phyloP scores from a whole-genome alignment of 129 eudicot species.

The Oenanthe sinensis region DNA sequence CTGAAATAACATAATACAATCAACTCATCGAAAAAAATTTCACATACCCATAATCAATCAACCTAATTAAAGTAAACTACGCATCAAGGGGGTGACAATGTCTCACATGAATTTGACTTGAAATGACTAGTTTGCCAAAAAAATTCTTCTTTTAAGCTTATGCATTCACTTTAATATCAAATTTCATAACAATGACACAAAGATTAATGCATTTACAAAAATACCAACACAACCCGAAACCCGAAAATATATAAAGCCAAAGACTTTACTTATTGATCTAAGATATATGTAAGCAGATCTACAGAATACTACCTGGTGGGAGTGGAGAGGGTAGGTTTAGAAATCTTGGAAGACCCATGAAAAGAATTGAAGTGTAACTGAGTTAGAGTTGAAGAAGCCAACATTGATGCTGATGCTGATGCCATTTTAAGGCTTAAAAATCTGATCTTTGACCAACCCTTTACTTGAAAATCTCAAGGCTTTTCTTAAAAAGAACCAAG shows the following conservation, averaged over 20 bases:
- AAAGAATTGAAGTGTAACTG: constrained; percentile 34
- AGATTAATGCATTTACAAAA: not conserved
- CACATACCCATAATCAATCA: too few relatives aligned
- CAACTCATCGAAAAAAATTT: too few relatives aligned
- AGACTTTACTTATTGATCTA: too few relatives aligned
- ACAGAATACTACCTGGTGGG: constrained; percentile 24
- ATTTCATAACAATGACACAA: not conserved
- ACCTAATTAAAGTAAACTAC: not conserved
- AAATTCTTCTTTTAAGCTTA: too few relatives aligned
- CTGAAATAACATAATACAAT: constrained; percentile 24
- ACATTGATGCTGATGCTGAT: constrained; percentile 33
- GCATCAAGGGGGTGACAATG: too few relatives aligned
- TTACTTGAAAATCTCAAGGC: not conserved
- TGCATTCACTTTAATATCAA: too few relatives aligned
- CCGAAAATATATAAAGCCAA: constrained; percentile 18
- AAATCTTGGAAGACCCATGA: constrained; percentile 29
- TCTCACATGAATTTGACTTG: too few relatives aligned
- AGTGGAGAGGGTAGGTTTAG: constrained; percentile 22
- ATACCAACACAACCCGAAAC: constrained; percentile 8
- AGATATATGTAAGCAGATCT: too few relatives aligned
- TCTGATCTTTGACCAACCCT: not conserved
- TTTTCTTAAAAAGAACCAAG: not conserved
- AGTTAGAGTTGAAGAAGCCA: constrained; percentile 52
- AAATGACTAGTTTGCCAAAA: too few relatives aligned
- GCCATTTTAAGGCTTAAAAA: constrained; percentile 22